A percentile compares a stretch with the other conserved stretches of the same genome.
phyloP scores from a whole-genome alignment of 2,329 filamentous ascomycete species.

The Allantophomopsis cytisporea region DNA sequence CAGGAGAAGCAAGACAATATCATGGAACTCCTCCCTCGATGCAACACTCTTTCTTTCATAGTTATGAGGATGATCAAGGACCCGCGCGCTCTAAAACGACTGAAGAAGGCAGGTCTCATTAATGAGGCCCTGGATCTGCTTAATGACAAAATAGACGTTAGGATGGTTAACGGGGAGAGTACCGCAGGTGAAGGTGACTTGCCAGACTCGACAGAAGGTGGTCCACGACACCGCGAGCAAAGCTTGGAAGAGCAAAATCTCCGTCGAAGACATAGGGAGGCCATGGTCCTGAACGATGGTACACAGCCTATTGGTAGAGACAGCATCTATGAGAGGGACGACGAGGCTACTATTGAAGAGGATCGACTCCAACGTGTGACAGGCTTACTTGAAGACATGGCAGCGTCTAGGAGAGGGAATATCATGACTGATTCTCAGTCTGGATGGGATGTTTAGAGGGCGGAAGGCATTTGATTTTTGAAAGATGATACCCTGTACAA shows the following conservation, averaged over 20 bases:
- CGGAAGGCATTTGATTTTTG: no score
- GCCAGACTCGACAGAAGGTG: conserved; percentile 16
- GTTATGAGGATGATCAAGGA: not conserved
- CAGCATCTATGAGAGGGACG: conserved; percentile 57
- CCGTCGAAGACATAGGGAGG: conserved; percentile 66
- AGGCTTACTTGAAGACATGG: not conserved
- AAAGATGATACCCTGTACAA: no score
- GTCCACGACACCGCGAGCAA: conserved; percentile 32
- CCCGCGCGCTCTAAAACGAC: conserved; percentile 10
- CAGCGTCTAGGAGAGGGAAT: no score
- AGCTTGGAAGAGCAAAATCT: conserved; percentile 57
- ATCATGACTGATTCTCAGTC: no score
- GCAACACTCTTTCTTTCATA: not conserved
- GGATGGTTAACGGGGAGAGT: conserved; percentile 34
- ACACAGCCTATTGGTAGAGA: conserved; percentile 57
- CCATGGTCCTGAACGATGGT: conserved; percentile 85
- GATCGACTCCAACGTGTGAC: not conserved
- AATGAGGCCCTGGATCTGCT: conserved; percentile 5
- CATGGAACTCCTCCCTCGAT: conserved; percentile 2
- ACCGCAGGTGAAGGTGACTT: conserved; percentile 24
- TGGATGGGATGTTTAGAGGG: no score
- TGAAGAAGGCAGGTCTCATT: conserved; percentile 15
- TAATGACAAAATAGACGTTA: conserved; percentile 30
- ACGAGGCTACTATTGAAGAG: not conserved
- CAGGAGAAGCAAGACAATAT: conserved; percentile 42